A percentile compares a stretch with the other conserved stretches of the same genome.
phyloP scores from a whole-genome alignment of 768 basidiomycete genomes.

The Lyophyllum semitale region DNA sequence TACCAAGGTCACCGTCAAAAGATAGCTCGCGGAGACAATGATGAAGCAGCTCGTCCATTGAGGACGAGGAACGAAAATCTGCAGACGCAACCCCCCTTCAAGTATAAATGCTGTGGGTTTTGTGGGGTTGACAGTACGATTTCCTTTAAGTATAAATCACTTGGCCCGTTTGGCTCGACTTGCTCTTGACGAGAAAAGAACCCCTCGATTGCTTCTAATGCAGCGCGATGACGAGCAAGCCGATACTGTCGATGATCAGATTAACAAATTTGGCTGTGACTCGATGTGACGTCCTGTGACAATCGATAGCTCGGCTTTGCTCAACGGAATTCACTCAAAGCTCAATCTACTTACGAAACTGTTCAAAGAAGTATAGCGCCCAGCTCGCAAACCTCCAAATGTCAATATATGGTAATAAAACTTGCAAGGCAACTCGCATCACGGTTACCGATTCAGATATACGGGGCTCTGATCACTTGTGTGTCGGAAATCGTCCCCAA shows the following conservation, averaged over 20 bases:
- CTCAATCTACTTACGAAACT: no score
- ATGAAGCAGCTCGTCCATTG: constrained; percentile 84
- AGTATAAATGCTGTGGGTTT: background rate
- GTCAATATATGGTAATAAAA: no score
- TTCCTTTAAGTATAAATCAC: background rate
- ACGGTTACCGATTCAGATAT: no score
- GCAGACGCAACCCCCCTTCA: background rate
- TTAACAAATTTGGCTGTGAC: constrained; percentile 14
- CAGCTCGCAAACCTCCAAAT: no score
- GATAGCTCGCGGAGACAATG: constrained; percentile 85
- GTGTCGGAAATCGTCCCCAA: no score
- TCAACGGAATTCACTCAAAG: constrained; percentile 20
- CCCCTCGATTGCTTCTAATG: constrained; percentile 3
- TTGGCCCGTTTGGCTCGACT: constrained; percentile 11
- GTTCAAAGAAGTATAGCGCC: no score
- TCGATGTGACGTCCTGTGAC: constrained; percentile 13
- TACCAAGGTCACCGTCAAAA: constrained; percentile 90
- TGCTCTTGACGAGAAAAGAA: constrained; percentile 16
- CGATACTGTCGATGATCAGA: constrained; percentile 13
- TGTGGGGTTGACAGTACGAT: background rate
- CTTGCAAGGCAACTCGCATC: no score
- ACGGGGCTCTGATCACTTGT: no score
- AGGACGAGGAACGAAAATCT: background rate
- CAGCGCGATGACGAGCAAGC: constrained; percentile 6
- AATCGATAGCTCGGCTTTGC: constrained; percentile 8